Percentiles rank a stretch among this genome's conserved stretches.
Evolutionary conservation across 2,329 filamentous ascomycete species (phyloP).

Genomic region (Botryotinia calthae): DNA sequence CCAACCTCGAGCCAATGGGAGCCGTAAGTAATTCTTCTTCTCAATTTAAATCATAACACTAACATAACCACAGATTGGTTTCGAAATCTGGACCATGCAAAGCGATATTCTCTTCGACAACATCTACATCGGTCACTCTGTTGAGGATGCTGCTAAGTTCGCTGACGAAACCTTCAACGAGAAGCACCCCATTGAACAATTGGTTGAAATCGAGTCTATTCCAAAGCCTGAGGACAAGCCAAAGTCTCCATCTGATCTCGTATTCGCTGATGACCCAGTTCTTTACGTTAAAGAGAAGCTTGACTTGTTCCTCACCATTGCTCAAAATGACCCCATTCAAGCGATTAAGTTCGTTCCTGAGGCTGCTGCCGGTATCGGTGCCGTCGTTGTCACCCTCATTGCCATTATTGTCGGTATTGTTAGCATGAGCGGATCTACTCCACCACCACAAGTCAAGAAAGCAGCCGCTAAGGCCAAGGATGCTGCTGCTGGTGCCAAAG

Average conservation of each 20-base stretch:
- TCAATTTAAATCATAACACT: constrained; percentile 22
- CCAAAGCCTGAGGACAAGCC: constrained; percentile 66
- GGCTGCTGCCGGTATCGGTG: constrained; percentile 76
- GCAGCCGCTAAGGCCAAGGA: constrained; percentile 62
- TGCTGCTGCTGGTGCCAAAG: constrained; percentile 74
- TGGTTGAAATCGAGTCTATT: constrained; percentile 73
- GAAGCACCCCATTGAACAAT: constrained; percentile 82
- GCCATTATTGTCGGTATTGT: constrained; percentile 68
- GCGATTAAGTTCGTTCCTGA: constrained; percentile 89
- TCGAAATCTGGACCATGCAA: constrained; percentile 99
- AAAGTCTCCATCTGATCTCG: constrained; percentile 72
- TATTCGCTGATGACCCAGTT: constrained; percentile 89
- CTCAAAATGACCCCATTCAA: constrained; percentile 73
- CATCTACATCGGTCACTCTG: constrained; percentile 98
- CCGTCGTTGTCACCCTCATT: constrained; percentile 66
- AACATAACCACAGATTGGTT: constrained; percentile 67
- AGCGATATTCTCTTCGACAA: constrained; percentile 98
- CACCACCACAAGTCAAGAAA: constrained; percentile 72
- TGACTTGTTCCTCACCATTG: constrained; percentile 83
- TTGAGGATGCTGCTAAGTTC: constrained; percentile 87
- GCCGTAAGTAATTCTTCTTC: constrained; percentile 62
- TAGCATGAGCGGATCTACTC: constrained; percentile 60
- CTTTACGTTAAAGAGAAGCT: constrained; percentile 88
- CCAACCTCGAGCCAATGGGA: constrained; percentile 97
- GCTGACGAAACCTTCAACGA: constrained; percentile 84